Evolutionary conservation across 768 basidiomycete species (phyloP).

Genomic region (Serendipita sp.): DNA sequence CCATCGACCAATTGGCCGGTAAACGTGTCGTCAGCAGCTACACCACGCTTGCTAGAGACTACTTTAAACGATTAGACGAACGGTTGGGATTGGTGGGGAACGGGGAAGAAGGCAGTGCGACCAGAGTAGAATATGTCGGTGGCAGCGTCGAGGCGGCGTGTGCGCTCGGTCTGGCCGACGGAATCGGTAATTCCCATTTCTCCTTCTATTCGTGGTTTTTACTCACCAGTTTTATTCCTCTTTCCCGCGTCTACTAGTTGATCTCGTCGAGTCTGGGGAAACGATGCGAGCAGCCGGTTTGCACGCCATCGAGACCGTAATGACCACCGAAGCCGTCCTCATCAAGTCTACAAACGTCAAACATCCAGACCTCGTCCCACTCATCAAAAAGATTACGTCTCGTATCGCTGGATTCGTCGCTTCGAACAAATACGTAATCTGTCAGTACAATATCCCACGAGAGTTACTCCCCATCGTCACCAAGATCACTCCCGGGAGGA

Average conservation of each 20-base stretch:
- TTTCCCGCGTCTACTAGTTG: constrained; percentile 39
- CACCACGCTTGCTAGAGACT: constrained; percentile 66
- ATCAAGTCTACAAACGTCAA: constrained; percentile 62
- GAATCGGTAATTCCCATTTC: constrained; percentile 50
- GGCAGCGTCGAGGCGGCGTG: constrained; percentile 98
- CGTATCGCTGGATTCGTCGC: constrained; percentile 89
- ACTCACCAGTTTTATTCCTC: not conserved
- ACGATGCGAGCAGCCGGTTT: constrained; percentile 98
- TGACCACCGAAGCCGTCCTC: constrained; percentile 79
- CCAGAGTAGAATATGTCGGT: constrained; percentile 86
- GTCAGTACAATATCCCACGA: constrained; percentile 81
- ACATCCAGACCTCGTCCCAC: constrained; percentile 39
- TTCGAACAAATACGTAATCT: constrained; percentile 68
- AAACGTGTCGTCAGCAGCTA: constrained; percentile 92
- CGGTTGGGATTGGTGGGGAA: constrained; percentile 19
- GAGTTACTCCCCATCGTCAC: constrained; percentile 43
- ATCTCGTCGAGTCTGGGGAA: constrained; percentile 96
- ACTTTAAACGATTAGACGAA: constrained; percentile 54
- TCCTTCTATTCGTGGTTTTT: not conserved
- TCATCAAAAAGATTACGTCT: constrained; percentile 65
- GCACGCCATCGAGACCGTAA: constrained; percentile 78
- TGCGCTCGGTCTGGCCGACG: constrained; percentile 88
- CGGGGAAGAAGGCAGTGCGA: constrained; percentile 38
- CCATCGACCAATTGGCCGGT: constrained; percentile 66
- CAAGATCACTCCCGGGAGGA: constrained; percentile 67